Conservation (phyloP, 495 filamentous ascomycete species). For the Aspergillus funiculosus region DNA sequence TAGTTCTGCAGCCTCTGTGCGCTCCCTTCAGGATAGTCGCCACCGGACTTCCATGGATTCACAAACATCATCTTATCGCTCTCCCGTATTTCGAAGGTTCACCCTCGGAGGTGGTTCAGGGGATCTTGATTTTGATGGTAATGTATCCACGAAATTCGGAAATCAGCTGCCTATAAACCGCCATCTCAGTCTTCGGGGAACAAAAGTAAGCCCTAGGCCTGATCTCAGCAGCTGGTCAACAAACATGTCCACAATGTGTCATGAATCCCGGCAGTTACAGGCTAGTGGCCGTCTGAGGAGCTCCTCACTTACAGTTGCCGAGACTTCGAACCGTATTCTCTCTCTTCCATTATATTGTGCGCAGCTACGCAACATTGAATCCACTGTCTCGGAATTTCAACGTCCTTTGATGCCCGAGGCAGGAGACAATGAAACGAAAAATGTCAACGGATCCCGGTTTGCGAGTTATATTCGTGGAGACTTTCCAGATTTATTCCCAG, state of each 20-base stretch:
- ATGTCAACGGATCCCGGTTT: neutral
- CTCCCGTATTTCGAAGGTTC: constrained; percentile 10
- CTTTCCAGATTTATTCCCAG: neutral
- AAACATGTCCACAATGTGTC: constrained; percentile 14
- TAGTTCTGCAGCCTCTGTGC: constrained; percentile 35
- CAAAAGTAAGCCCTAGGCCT: neutral
- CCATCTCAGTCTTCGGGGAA: constrained; percentile 22
- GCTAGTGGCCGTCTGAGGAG: constrained; percentile 7
- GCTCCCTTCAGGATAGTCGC: constrained; percentile 25
- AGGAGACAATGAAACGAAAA: neutral
- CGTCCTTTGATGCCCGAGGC: neutral
- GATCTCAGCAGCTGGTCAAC: neutral
- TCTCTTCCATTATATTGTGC: constrained; percentile 15
- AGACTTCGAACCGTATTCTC: neutral
- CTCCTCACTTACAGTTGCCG: constrained; percentile 6
- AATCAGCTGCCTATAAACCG: constrained; percentile 16
- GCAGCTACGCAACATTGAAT: constrained; percentile 13
- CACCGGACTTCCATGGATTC: constrained; percentile 28
- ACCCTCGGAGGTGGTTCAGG: constrained; percentile 5
- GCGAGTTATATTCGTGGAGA: neutral
- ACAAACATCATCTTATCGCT: constrained; percentile 19
- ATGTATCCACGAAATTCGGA: neutral
- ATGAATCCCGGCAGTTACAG: constrained; percentile 4
- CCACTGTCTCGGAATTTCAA: neutral
- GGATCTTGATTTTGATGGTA: constrained; percentile 8